A percentile compares a stretch with the other conserved stretches of the same genome.
phyloP scores from a whole-genome alignment of 139 green algal species.

The Chloropicon primus region DNA sequence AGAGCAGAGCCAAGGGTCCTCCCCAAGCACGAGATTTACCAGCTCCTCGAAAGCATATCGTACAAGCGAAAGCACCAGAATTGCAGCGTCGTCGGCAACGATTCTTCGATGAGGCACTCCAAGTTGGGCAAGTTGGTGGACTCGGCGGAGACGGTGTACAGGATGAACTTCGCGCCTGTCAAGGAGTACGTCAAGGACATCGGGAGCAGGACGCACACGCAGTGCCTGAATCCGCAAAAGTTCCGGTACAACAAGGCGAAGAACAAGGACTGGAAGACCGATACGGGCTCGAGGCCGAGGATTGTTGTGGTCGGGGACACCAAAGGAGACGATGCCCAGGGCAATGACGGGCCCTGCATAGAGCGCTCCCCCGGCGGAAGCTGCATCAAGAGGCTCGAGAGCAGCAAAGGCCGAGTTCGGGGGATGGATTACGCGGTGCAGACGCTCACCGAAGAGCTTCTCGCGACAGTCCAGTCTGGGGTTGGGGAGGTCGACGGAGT shows the following conservation, averaged over 20 bases:
- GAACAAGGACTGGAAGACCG: background rate
- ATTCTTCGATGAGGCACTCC: conserved; percentile 6
- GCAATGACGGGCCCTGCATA: conserved; percentile 11
- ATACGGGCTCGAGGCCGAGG: background rate
- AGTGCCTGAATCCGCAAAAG: background rate
- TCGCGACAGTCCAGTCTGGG: conserved; percentile 4
- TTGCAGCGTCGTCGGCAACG: conserved; percentile 5
- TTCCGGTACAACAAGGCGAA: background rate
- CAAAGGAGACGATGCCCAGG: background rate
- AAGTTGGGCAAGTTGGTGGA: conserved; percentile 6
- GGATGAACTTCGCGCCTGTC: conserved; percentile 9
- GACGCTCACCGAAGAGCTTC: conserved; percentile 8
- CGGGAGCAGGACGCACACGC: background rate
- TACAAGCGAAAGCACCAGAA: background rate
- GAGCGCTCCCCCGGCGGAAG: conserved; percentile 5
- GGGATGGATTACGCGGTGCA: conserved; percentile 7
- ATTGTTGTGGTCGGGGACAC: background rate
- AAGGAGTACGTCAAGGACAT: background rate
- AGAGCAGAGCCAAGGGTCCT: background rate
- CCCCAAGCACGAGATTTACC: background rate
- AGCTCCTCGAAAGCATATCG: background rate
- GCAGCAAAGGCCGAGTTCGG: background rate
- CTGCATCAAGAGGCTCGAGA: conserved; percentile 5
- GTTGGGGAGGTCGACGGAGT: conserved; percentile 12
- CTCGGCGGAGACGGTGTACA: conserved; percentile 1